Evolutionary conservation across 345 rosid species (phyloP).

Genomic region (Citrus unshiu): DNA sequence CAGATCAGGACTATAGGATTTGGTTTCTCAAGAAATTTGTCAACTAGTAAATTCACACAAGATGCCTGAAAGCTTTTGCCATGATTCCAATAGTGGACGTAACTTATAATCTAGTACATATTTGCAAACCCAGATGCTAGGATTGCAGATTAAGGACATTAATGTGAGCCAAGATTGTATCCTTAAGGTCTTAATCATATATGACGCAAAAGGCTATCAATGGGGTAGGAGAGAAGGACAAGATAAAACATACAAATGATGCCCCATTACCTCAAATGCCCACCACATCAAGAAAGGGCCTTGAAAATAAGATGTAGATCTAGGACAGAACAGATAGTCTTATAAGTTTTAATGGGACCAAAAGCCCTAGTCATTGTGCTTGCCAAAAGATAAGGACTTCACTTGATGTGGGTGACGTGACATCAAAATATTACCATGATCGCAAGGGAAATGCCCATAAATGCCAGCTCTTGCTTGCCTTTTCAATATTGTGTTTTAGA

Average conservation of each 20-base stretch:
- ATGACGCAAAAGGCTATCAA: slow-evolving; percentile 19
- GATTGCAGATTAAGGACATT: background rate
- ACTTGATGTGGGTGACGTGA: background rate
- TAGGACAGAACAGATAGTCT: slow-evolving; percentile 1
- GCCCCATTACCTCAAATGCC: slow-evolving; percentile 20
- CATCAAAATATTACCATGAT: slow-evolving; percentile 3
- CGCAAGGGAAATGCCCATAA: background rate
- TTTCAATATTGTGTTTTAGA: background rate
- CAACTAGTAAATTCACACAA: background rate
- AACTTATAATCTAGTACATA: background rate
- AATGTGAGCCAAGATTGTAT: slow-evolving; percentile 1
- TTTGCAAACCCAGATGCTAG: background rate
- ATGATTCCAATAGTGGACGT: background rate
- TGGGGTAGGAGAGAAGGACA: slow-evolving; percentile 14
- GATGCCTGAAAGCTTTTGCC: background rate
- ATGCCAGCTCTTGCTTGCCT: slow-evolving; percentile 14
- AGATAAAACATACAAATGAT: background rate
- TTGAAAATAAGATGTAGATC: background rate
- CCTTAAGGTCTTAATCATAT: background rate
- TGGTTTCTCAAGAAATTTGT: slow-evolving; percentile 9
- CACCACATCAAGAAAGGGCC: slow-evolving; percentile 8
- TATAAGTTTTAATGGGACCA: slow-evolving; percentile 12
- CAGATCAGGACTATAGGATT: background rate
- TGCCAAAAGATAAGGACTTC: slow-evolving; percentile 15
- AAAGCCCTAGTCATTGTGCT: background rate